Conservation (phyloP, 345 rosid species). For the Citrus medica region DNA sequence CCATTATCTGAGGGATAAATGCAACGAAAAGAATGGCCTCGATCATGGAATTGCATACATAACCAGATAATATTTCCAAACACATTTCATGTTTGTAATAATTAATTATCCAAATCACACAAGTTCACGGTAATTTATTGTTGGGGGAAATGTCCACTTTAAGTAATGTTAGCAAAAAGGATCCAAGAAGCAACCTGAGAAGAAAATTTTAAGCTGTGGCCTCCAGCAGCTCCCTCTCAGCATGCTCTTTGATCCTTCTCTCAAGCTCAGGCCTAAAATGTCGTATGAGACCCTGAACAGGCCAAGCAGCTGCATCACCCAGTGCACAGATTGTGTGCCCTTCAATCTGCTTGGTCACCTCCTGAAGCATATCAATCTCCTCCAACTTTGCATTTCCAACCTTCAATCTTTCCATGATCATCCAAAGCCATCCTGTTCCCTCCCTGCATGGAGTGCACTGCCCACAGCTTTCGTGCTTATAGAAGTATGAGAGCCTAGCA, state of each 20-base stretch:
- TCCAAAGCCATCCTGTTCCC: conserved; percentile 99
- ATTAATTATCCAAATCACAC: neutral
- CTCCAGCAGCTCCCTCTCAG: conserved; percentile 85
- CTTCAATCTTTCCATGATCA: conserved; percentile 97
- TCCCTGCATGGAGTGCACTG: conserved; percentile 99
- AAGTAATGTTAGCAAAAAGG: neutral
- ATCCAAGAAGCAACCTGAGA: conserved; percentile 28
- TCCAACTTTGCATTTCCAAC: conserved; percentile 94
- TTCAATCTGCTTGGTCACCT: conserved; percentile 96
- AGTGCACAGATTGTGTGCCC: conserved; percentile 98
- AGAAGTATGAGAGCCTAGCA: conserved; percentile 94
- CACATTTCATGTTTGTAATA: neutral
- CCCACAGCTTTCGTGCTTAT: conserved; percentile 98
- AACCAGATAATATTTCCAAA: neutral
- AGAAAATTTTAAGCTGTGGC: conserved; percentile 63
- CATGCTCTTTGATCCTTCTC: conserved; percentile 87
- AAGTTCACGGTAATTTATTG: neutral
- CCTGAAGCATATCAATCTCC: conserved; percentile 99
- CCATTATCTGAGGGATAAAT: neutral
- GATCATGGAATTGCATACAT: neutral
- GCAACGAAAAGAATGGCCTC: neutral
- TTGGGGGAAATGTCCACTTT: neutral
- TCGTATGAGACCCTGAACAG: conserved; percentile 93
- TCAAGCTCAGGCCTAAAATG: conserved; percentile 99
- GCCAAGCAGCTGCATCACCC: conserved; percentile 99